These are phyloP conservation scores for Binderoboletus segoi DNA, from an alignment of 1,284 basidiomycete genomes.

Conservation along the genomic window DNA sequence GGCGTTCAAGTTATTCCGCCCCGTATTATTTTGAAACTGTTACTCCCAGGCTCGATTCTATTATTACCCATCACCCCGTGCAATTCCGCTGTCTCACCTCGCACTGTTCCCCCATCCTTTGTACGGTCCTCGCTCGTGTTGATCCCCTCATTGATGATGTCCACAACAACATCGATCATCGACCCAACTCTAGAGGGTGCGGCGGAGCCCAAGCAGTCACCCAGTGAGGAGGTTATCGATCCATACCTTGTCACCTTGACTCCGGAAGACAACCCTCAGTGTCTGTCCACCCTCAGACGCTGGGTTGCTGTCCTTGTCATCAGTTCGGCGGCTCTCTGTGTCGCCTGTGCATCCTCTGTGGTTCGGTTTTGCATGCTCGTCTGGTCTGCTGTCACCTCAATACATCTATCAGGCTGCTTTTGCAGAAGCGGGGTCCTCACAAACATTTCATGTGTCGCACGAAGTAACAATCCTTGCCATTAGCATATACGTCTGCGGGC, in stretches of 20 bases:
- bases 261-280: conserved; percentile 55
- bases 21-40: not conserved
- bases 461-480: conserved; percentile 72
- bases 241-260: conserved; percentile 42
- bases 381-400: not conserved
- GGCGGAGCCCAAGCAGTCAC: not conserved
- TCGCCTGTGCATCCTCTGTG: conserved; percentile 73
- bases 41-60: conserved; percentile 10
- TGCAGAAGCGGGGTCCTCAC: conserved; percentile 62
- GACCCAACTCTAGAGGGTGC: conserved; percentile 12
- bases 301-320: conserved; percentile 63
- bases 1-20: not conserved
- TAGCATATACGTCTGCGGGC: conserved; percentile 69
- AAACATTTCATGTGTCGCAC: conserved; percentile 60
- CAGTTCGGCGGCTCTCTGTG: conserved; percentile 57
- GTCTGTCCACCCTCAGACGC: conserved; percentile 47
- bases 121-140: not conserved
- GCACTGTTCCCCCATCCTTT: not conserved
- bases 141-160: not conserved
- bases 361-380: conserved; percentile 38
- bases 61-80: conserved; percentile 9
- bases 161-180: conserved; percentile 8
- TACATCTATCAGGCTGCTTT: conserved; percentile 55
- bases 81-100: not conserved
- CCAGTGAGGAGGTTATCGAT: conserved; percentile 7